Percentiles rank a stretch among this genome's conserved stretches.
phyloP scores from a whole-genome alignment of 768 basidiomycete genomes.

The Suillus lakei region DNA sequence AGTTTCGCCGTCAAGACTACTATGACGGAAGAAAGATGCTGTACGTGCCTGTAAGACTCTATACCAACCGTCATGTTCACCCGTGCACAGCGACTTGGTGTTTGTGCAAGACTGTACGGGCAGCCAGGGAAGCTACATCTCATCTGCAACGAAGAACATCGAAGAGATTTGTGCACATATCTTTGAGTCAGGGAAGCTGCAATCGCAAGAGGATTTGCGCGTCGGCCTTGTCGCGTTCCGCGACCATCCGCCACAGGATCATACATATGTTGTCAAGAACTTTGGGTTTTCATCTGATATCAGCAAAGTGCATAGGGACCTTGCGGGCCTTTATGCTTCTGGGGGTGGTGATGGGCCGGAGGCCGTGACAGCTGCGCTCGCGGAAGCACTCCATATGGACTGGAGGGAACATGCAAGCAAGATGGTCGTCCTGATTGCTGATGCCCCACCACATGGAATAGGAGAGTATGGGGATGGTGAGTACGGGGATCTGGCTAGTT shows the following conservation, averaged over 20 bases:
- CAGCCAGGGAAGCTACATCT: constrained; percentile 87
- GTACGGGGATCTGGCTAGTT: constrained; percentile 22
- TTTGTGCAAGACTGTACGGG: constrained; percentile 97
- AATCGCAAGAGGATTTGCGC: constrained; percentile 83
- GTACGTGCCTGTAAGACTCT: constrained; percentile 47
- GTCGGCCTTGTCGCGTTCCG: constrained; percentile 94
- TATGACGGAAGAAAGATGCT: constrained; percentile 69
- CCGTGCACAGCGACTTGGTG: constrained; percentile 74
- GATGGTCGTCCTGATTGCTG: constrained; percentile 96
- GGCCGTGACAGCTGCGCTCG: constrained; percentile 92
- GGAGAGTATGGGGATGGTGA: constrained; percentile 96
- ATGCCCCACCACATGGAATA: constrained; percentile 97
- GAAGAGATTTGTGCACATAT: constrained; percentile 94
- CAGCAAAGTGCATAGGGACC: constrained; percentile 79
- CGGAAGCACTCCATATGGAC: constrained; percentile 85
- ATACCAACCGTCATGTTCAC: constrained; percentile 22
- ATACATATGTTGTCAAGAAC: constrained; percentile 91
- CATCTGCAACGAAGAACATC: constrained; percentile 96
- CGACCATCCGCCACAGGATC: constrained; percentile 97
- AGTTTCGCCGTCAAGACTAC: constrained; percentile 40
- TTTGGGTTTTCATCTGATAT: constrained; percentile 96
- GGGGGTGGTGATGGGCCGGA: constrained; percentile 97
- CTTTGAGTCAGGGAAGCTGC: constrained; percentile 92
- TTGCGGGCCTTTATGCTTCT: constrained; percentile 84
- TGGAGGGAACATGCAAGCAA: constrained; percentile 90